phyloP scores from a whole-genome alignment of 306 rosid species.

The Begonia peltatifolia region DNA sequence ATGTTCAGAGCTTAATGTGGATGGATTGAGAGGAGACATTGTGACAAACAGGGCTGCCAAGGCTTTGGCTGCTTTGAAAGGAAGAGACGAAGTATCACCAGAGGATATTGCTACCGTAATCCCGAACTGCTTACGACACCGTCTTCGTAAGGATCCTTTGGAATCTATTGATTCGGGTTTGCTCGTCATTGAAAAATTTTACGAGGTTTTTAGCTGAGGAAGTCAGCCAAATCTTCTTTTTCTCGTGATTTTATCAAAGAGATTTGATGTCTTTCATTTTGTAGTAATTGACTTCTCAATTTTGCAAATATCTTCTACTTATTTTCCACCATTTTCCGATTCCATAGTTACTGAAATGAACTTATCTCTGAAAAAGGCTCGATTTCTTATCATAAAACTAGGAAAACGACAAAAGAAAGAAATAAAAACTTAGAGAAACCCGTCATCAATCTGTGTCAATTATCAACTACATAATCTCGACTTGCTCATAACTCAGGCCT shows the following conservation, averaged over 20 bases:
- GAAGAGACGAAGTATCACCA: slow-evolving; percentile 48
- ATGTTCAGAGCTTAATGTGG: slow-evolving; percentile 82
- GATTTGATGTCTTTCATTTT: slow-evolving; percentile 9
- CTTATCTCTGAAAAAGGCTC: too few species aligned
- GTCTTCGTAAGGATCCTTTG: slow-evolving; percentile 91
- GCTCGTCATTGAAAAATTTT: slow-evolving; percentile 80
- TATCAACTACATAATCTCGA: too few species aligned
- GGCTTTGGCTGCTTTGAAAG: slow-evolving; percentile 82
- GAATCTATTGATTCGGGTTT: slow-evolving; percentile 93
- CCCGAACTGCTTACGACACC: slow-evolving; percentile 91
- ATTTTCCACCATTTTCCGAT: not conserved
- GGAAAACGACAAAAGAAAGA: too few species aligned
- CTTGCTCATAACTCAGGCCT: too few species aligned
- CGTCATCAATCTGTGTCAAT: too few species aligned
- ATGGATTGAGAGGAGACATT: slow-evolving; percentile 93
- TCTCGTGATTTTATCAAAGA: slow-evolving; percentile 5
- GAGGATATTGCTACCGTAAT: slow-evolving; percentile 91
- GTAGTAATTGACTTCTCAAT: slow-evolving; percentile 9
- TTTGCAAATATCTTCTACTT: not conserved
- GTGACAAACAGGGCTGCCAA: slow-evolving; percentile 84
- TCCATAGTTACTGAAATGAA: too few species aligned
- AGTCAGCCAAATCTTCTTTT: not conserved
- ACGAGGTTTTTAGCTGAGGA: slow-evolving; percentile 58
- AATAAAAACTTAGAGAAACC: too few species aligned
- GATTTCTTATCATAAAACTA: too few species aligned